Evolutionary conservation across 140 eudicot species (phyloP).

Genomic region (Ambrosia hybrid): DNA sequence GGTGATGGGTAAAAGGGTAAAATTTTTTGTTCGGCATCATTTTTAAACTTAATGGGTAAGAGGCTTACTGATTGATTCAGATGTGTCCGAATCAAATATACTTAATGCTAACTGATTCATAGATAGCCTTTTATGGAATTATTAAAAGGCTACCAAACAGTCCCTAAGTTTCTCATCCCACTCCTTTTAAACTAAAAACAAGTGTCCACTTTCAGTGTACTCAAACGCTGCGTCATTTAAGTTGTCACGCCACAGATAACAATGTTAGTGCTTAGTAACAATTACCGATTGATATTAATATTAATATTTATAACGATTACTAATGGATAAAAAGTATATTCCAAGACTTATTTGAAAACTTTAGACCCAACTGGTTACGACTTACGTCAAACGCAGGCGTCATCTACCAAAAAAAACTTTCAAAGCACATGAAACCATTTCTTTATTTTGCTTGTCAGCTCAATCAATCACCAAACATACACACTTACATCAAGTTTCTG

Average conservation of each 20-base stretch:
- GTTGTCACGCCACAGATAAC: not conserved
- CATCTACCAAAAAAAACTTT: conserved; percentile 9
- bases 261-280: not conserved
- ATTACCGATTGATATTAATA: not conserved
- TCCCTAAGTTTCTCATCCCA: not conserved
- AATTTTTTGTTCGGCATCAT: too few relatives aligned
- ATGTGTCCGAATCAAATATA: too few relatives aligned
- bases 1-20: too few relatives aligned
- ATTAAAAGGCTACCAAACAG: too few relatives aligned
- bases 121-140: too few relatives aligned
- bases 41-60: too few relatives aligned
- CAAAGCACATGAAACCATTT: not conserved
- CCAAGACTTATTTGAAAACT: not conserved
- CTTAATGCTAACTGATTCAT: too few relatives aligned
- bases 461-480: conserved; percentile 12
- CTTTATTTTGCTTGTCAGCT: not conserved
- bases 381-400: not conserved
- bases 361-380: not conserved
- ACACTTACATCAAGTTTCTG: not conserved
- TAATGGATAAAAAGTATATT: not conserved
- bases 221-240: not conserved
- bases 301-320: conserved; percentile 11
- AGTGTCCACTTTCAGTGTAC: conserved; percentile 7
- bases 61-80: too few relatives aligned
- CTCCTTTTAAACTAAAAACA: not conserved